A percentile compares a stretch with the other conserved stretches of the same genome.
phyloP scores from a whole-genome alignment of 345 rosid species.

The Eucalyptus microcorys region DNA sequence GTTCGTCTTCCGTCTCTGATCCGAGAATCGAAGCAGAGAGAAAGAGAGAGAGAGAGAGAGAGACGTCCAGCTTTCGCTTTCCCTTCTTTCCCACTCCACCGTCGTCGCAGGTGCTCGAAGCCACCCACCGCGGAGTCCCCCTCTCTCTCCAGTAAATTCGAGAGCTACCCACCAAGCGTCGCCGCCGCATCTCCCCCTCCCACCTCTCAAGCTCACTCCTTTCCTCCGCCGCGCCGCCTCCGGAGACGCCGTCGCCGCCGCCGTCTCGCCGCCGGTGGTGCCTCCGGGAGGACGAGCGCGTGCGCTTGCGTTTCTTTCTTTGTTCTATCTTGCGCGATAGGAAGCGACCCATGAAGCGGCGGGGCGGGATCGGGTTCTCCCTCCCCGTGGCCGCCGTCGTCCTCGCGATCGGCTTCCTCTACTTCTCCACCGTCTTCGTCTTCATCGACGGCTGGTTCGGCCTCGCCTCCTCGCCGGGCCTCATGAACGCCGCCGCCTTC shows the following conservation, averaged over 20 bases:
- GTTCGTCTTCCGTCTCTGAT: neutral
- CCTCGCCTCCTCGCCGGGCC: conserved; percentile 67
- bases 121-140: neutral
- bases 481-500: conserved; percentile 61
- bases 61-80: neutral
- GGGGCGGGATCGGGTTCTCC: conserved; percentile 34
- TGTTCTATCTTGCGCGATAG: neutral
- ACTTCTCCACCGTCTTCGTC: conserved; percentile 62
- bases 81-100: neutral
- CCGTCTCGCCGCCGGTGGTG: neutral
- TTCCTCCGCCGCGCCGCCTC: neutral
- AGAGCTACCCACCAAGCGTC: neutral
- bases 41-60: no score
- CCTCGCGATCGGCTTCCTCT: conserved; percentile 51
- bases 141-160: neutral
- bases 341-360: conserved; percentile 28
- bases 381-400: conserved; percentile 57
- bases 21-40: neutral
- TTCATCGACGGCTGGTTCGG: conserved; percentile 90
- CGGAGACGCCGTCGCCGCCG: neutral
- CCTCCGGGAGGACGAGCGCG: neutral
- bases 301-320: neutral
- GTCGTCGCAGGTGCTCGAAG: neutral
- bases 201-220: neutral
- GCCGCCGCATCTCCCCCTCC: neutral